Conservation (phyloP, 2,329 filamentous ascomycete species). For the Ascomycota sp. region DNA sequence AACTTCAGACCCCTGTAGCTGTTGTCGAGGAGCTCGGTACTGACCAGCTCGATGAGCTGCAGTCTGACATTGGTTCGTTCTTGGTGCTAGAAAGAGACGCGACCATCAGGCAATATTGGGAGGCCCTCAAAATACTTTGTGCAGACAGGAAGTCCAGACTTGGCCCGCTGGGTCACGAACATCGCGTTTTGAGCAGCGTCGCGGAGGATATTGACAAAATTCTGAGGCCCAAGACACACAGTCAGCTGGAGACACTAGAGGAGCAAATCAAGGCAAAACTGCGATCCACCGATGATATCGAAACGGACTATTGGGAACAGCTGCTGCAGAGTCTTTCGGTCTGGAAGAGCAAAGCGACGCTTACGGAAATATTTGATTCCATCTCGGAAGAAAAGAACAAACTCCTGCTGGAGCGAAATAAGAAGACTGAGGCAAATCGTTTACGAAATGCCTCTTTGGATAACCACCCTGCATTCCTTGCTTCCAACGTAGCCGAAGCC, state of each 20-base stretch:
- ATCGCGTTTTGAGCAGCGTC: slow-evolving; percentile 62
- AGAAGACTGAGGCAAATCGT: too few species aligned
- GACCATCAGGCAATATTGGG: slow-evolving; percentile 78
- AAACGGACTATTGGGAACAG: slow-evolving; percentile 96
- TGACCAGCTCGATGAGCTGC: slow-evolving; percentile 50
- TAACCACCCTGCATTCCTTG: too few species aligned
- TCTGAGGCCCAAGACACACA: slow-evolving; percentile 63
- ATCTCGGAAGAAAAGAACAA: slow-evolving; percentile 52
- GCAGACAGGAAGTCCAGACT: slow-evolving; percentile 51
- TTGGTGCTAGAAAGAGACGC: slow-evolving; percentile 58
- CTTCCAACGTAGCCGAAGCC: too few species aligned
- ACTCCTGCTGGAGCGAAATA: slow-evolving; percentile 37
- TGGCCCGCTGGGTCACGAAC: slow-evolving; percentile 39
- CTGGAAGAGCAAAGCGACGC: slow-evolving; percentile 78
- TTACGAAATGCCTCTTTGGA: too few species aligned
- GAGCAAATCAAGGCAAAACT: slow-evolving; percentile 74
- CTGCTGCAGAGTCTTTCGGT: slow-evolving; percentile 65
- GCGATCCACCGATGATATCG: slow-evolving; percentile 73
- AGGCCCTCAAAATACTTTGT: slow-evolving; percentile 71
- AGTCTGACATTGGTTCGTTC: slow-evolving; percentile 66
- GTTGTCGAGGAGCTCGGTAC: slow-evolving; percentile 55
- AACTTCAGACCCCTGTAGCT: slow-evolving; percentile 60
- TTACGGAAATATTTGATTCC: slow-evolving; percentile 57
- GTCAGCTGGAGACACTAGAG: slow-evolving; percentile 74
- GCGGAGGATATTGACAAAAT: slow-evolving; percentile 75